A percentile compares a stretch with the other conserved stretches of the same genome.
Evolutionary conservation across 2,329 filamentous ascomycete species (phyloP).

Genomic region (Fusarium palustre): DNA sequence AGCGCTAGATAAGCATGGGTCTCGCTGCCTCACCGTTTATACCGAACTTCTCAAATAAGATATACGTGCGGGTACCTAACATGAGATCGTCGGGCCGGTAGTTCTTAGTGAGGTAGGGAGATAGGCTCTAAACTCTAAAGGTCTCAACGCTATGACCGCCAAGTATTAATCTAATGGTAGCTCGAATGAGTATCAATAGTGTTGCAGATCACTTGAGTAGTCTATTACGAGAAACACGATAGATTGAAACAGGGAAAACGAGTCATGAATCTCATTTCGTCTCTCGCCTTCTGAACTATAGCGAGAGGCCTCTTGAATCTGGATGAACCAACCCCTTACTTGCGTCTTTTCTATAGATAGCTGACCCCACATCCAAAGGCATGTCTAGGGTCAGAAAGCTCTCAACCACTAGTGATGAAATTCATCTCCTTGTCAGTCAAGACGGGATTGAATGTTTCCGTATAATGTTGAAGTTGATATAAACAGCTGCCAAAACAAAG

Average conservation of each 20-base stretch:
- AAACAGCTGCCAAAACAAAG: neutral
- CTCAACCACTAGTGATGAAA: slow-evolving; percentile 8
- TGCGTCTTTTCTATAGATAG: slow-evolving; percentile 15
- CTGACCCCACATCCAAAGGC: neutral
- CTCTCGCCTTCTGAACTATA: neutral
- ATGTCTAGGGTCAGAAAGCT: slow-evolving; percentile 7
- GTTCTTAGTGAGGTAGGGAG: neutral
- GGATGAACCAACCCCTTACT: neutral
- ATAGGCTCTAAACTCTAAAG: neutral
- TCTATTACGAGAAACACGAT: neutral
- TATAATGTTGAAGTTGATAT: neutral
- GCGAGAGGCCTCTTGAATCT: neutral
- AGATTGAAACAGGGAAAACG: neutral
- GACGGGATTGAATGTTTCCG: neutral
- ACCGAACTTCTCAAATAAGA: slow-evolving; percentile 14
- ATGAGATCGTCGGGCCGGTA: slow-evolving; percentile 7
- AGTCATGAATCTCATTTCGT: neutral
- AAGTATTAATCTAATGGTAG: neutral
- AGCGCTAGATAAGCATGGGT: slow-evolving; percentile 8
- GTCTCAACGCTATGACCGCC: slow-evolving; percentile 17
- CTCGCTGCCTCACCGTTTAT: neutral
- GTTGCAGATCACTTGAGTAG: neutral
- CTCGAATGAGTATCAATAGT: neutral
- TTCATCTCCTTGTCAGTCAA: neutral
- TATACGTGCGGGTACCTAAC: slow-evolving; percentile 11